phyloP scores from a whole-genome alignment of 768 basidiomycete genomes.

The Coprinopsis marcescibilis region DNA sequence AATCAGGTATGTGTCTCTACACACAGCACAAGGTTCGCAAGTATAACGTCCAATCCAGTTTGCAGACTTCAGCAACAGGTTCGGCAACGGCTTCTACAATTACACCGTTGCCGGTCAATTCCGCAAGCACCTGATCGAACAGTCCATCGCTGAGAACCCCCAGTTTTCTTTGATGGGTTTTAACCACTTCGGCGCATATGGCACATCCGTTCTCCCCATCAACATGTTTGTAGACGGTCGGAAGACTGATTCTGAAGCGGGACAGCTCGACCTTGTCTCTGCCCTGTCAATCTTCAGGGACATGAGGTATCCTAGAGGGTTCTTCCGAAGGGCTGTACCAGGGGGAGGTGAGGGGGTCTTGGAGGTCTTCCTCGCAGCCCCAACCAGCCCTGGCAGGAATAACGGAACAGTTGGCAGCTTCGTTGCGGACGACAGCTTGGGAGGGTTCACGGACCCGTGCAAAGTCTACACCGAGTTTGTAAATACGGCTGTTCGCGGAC shows the following conservation, averaged over 20 bases:
- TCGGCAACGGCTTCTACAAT: conserved; percentile 11
- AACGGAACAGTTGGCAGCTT: conserved; percentile 12
- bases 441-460: conserved; percentile 11
- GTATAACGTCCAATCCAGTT: conserved; percentile 1
- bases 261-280: conserved; percentile 11
- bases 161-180: conserved; percentile 7
- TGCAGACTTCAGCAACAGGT: conserved; percentile 8
- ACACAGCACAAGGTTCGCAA: neutral
- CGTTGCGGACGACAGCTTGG: conserved; percentile 10
- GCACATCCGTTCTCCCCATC: conserved; percentile 9
- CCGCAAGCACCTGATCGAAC: conserved; percentile 3
- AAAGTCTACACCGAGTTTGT: conserved; percentile 14
- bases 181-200: conserved; percentile 10
- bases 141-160: conserved; percentile 15
- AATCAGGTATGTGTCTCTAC: conserved; percentile 13
- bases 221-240: conserved; percentile 10
- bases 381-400: conserved; percentile 13
- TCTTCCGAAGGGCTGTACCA: conserved; percentile 9
- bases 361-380: conserved; percentile 7
- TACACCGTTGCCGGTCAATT: conserved; percentile 8
- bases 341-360: conserved; percentile 3
- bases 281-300: conserved; percentile 8
- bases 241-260: conserved; percentile 2
- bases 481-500: conserved; percentile 11
- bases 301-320: conserved; percentile 16